A percentile compares a stretch with the other conserved stretches of the same genome.
Conservation (phyloP, 495 filamentous ascomycete species). For the Penicillium arizonense region DNA sequence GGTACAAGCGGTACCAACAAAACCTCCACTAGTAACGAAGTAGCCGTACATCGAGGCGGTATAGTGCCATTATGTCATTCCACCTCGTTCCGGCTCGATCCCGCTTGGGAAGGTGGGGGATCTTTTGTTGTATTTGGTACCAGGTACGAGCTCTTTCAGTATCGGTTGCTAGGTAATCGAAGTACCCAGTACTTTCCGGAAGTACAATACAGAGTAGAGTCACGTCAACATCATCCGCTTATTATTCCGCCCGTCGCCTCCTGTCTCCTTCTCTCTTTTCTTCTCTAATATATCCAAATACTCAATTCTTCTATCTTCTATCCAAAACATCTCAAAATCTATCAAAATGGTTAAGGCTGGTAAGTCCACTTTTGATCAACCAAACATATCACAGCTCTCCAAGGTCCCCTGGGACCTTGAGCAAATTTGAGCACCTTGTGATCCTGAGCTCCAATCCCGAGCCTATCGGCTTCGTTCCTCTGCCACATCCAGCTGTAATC, state of each 20-base stretch:
- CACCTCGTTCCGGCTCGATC: conserved; percentile 20
- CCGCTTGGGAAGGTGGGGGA: conserved; percentile 36
- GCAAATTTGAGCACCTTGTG: conserved; percentile 56
- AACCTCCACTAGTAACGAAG: neutral
- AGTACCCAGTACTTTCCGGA: conserved; percentile 1
- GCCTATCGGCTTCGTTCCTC: conserved; percentile 34
- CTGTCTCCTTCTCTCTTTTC: conserved; percentile 8
- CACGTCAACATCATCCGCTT: conserved; percentile 35
- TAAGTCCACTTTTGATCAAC: conserved; percentile 48
- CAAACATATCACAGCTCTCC: conserved; percentile 20
- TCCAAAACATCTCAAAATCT: conserved; percentile 25
- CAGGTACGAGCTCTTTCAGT: neutral
- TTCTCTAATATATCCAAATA: conserved; percentile 10
- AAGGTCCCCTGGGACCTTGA: conserved; percentile 45
- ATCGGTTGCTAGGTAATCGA: neutral
- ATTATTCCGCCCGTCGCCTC: conserved; percentile 23
- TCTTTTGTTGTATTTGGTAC: conserved; percentile 16
- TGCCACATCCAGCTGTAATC: conserved; percentile 9
- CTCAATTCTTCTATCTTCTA: conserved; percentile 7
- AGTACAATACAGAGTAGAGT: conserved; percentile 11
- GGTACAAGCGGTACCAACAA: neutral
- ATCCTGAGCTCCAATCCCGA: conserved; percentile 11
- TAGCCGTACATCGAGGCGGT: neutral
- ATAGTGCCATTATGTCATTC: conserved; percentile 28
- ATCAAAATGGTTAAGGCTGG: conserved; percentile 95